Conservation (phyloP, 352 stramenopile genomes). For the Globisporangium splendens region DNA sequence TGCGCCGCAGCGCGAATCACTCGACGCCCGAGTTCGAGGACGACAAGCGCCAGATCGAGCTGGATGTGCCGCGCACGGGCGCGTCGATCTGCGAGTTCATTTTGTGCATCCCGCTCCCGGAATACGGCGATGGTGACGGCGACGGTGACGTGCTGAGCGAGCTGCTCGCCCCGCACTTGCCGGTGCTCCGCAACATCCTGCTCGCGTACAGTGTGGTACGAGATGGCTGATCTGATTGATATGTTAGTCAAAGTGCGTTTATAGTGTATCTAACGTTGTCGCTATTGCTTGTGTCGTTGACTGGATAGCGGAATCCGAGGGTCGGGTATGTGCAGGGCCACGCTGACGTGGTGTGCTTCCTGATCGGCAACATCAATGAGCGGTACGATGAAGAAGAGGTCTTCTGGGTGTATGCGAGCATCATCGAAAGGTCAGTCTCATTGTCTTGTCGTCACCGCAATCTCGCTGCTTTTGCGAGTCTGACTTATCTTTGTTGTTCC, state of each 20-base stretch:
- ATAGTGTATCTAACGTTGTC: not conserved
- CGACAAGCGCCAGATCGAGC: constrained; percentile 60
- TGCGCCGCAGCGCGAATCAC: constrained; percentile 22
- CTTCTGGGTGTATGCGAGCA: constrained; percentile 72
- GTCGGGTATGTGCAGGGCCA: constrained; percentile 80
- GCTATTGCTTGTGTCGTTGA: not conserved
- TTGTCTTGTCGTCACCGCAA: not conserved
- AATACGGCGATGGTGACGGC: constrained; percentile 7
- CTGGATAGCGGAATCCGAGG: constrained; percentile 46
- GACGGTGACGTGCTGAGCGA: constrained; percentile 21
- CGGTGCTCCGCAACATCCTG: constrained; percentile 50
- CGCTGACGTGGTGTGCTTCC: constrained; percentile 66
- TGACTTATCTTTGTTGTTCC: not conserved
- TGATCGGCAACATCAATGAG: constrained; percentile 44
- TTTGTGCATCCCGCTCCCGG: constrained; percentile 12
- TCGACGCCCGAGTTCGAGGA: constrained; percentile 38
- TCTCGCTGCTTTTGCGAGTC: not conserved
- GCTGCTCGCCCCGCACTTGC: constrained; percentile 27
- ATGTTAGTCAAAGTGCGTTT: not conserved
- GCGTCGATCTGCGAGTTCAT: constrained; percentile 58
- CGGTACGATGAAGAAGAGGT: constrained; percentile 44
- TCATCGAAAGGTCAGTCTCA: constrained; percentile 49
- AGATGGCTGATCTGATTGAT: not conserved
- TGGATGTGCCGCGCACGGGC: constrained; percentile 59
- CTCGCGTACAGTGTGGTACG: constrained; percentile 52